Base-by-base conservation (phyloP, 208 protist species). In the Vickermania spadyakhi region DNA sequence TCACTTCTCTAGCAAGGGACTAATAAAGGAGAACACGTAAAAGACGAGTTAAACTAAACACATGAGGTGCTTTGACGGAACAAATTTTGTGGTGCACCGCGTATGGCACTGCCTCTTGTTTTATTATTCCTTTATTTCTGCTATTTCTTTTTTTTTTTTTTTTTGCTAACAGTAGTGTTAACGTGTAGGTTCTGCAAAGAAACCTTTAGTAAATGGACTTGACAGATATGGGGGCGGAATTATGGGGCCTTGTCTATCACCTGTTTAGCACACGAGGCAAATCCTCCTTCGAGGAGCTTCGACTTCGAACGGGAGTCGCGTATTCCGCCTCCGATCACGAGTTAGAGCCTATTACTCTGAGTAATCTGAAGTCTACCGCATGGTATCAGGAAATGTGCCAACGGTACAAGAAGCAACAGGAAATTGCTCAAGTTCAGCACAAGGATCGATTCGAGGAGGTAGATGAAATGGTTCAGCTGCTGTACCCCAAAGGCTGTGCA, bases 401-500 rank as follows among this genome's bases (percentile, higher is more conserved):
- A 7, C 70, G 75, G 27, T 84, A 76, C 65, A 53, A 52, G 0
- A 56, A 28, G n/a, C 7, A 87, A 41, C 60, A 73, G n/a, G 22
- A 58, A 5, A 41, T 36, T 0, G 3, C 86, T 28, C 60, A 30
- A 11, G 60, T 59, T 1, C 54, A 57, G 27, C 73, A 81, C 45
- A 0, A 31, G 5, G 30, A 23, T 11, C 63, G 69, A 25, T 58
- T 89, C 26, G 53, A 66, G 23, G 87, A 94, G 52, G 64, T 70
- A 2, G 31, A 54, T 18, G 81, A 78, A 3, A 28, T 91, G 4
- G 71, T 85, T n/a, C 55, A 57, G 13, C 73, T 70, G 52, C 55
- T 94, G 23, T 94, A 91, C 68, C 77, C 87, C 0, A 58, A 64
- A 1, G 87, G 84, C 0, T 91, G 87, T 59, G 66, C 52, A 36